These are phyloP conservation scores for Sphenostylis stenocarpa DNA, from an alignment of 306 rosid species.

Conservation along the genomic window DNA sequence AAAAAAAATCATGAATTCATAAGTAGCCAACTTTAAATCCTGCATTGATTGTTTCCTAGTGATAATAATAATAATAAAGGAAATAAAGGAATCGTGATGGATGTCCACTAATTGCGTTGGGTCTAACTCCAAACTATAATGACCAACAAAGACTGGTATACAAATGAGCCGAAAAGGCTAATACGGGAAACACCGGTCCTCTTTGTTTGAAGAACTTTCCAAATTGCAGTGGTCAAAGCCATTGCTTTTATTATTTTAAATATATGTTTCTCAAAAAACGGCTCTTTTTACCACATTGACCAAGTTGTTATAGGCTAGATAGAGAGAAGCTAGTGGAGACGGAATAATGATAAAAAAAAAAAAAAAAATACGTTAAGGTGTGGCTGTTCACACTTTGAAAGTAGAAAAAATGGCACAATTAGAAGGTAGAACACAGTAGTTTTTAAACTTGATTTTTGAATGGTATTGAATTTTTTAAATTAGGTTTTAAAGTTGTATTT, in stretches of 20 bases:
- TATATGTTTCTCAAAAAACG: background rate
- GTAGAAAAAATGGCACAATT: background rate
- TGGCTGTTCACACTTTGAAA: background rate
- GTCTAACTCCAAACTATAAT: constrained; percentile 18
- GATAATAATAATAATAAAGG: constrained; percentile 21
- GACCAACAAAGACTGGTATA: background rate
- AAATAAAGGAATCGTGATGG: constrained; percentile 15
- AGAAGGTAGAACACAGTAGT: background rate
- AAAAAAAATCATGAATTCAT: too few species aligned
- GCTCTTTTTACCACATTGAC: background rate
- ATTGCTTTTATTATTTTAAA: background rate
- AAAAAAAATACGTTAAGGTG: too few species aligned
- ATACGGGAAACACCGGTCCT: background rate
- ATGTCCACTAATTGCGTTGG: background rate
- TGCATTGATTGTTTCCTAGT: constrained; percentile 14
- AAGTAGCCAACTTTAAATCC: background rate
- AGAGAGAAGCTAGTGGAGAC: background rate
- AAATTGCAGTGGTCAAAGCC: constrained; percentile 24
- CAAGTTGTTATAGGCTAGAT: background rate
- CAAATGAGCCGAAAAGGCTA: background rate
- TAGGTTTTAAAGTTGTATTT: background rate
- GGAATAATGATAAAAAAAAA: background rate
- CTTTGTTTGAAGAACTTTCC: background rate
- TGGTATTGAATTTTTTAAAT: background rate
- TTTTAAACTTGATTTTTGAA: background rate